Evolutionary conservation across 1,284 basidiomycete genomes (phyloP).

Genomic region (Marasmius oreades): DNA sequence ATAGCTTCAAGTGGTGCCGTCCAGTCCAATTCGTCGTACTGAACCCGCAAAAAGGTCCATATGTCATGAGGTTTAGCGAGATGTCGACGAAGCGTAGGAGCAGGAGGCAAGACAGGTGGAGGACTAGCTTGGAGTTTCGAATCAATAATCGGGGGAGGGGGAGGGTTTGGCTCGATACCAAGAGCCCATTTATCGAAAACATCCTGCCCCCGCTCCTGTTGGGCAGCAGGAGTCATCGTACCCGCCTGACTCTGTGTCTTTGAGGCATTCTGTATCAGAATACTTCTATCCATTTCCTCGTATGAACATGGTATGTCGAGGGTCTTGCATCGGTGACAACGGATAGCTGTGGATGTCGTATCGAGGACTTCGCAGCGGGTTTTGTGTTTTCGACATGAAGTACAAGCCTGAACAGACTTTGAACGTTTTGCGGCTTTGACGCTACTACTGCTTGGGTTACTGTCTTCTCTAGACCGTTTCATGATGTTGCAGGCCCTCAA

Average conservation of each 20-base stretch:
- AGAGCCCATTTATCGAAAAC: constrained; percentile 1
- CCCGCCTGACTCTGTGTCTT: neutral
- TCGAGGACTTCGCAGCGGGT: constrained; percentile 43
- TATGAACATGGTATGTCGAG: constrained; percentile 37
- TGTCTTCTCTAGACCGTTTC: constrained; percentile 2
- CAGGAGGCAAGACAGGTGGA: neutral
- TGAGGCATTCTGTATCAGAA: constrained; percentile 5
- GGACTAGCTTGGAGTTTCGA: neutral
- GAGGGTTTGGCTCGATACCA: neutral
- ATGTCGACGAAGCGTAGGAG: neutral
- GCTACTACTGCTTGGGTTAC: neutral
- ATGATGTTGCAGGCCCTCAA: neutral
- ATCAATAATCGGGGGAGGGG: neutral
- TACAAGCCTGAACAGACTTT: constrained; percentile 35
- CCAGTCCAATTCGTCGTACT: constrained; percentile 17
- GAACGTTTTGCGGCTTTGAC: constrained; percentile 26
- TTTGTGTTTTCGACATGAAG: constrained; percentile 39
- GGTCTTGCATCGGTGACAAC: constrained; percentile 41
- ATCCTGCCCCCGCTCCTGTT: neutral
- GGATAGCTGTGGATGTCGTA: constrained; percentile 23
- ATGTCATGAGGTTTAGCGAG: constrained; percentile 8
- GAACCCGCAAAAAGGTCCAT: constrained; percentile 11
- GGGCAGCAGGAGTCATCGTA: neutral
- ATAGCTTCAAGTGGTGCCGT: constrained; percentile 22
- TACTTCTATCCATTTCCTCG: constrained; percentile 22